Evolutionary conservation across 2,329 filamentous ascomycete species (phyloP).

Genomic region (Microthyrium microscopicum): DNA sequence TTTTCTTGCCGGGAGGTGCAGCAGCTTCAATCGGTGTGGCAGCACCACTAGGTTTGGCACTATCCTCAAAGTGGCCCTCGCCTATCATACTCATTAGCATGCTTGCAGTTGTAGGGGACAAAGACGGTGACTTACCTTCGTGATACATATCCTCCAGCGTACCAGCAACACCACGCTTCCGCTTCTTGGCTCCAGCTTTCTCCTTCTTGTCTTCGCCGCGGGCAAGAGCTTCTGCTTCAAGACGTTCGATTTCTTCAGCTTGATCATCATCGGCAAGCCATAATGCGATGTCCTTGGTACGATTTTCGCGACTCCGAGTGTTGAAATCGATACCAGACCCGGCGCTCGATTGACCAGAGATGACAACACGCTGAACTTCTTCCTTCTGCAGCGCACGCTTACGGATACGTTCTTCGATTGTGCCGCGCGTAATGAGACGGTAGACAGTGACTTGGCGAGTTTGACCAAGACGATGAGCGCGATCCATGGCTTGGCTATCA

Average conservation of each 20-base stretch:
- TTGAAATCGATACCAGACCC: slow-evolving; percentile 87
- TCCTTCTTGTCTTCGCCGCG: slow-evolving; percentile 46
- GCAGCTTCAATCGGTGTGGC: slow-evolving; percentile 57
- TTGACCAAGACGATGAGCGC: slow-evolving; percentile 91
- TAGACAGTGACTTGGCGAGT: slow-evolving; percentile 94
- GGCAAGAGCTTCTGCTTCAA: slow-evolving; percentile 45
- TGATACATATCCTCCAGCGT: slow-evolving; percentile 95
- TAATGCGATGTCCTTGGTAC: slow-evolving; percentile 95
- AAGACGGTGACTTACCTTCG: slow-evolving; percentile 58
- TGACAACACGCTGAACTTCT: slow-evolving; percentile 94
- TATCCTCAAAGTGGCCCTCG: slow-evolving; percentile 91
- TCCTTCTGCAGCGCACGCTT: slow-evolving; percentile 96
- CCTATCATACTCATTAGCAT: slow-evolving; percentile 35
- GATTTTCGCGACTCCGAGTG: slow-evolving; percentile 74
- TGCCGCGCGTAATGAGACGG: slow-evolving; percentile 87
- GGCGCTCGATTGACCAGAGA: slow-evolving; percentile 65
- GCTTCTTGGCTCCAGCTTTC: slow-evolving; percentile 38
- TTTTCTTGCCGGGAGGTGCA: slow-evolving; percentile 22
- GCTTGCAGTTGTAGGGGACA: not conserved
- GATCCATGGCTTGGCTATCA: slow-evolving; percentile 97
- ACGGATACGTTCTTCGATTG: slow-evolving; percentile 94
- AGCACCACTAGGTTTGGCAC: slow-evolving; percentile 66
- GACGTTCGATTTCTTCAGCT: slow-evolving; percentile 80
- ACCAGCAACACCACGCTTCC: slow-evolving; percentile 24
- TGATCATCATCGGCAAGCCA: slow-evolving; percentile 97